Conservation (phyloP, 2,329 filamentous ascomycete genomes). For the Chrysoporthe cubensis region DNA sequence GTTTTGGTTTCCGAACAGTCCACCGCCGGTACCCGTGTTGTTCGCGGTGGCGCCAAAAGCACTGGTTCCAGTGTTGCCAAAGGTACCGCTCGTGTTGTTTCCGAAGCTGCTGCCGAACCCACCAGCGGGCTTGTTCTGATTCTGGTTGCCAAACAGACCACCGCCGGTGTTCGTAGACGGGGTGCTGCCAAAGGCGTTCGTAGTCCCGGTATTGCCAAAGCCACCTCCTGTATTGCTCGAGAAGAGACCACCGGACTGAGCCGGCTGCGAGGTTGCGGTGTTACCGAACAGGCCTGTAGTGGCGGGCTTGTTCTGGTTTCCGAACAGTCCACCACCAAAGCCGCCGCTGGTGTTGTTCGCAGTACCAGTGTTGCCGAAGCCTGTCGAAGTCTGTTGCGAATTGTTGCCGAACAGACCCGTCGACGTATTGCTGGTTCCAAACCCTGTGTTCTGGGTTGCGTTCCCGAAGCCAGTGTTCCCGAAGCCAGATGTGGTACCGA, state of each 20-base stretch:
- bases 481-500: constrained; percentile 66
- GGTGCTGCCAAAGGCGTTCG: constrained; percentile 42
- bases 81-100: constrained; percentile 15
- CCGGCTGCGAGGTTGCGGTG: constrained; percentile 36
- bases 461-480: constrained; percentile 53
- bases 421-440: constrained; percentile 39
- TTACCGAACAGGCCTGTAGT: constrained; percentile 35
- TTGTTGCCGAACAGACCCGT: constrained; percentile 48
- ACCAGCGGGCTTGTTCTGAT: constrained; percentile 24
- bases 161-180: constrained; percentile 39
- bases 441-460: constrained; percentile 43
- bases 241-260: constrained; percentile 43
- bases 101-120: constrained; percentile 12
- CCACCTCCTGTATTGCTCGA: constrained; percentile 31
- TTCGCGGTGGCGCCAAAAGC: constrained; percentile 25
- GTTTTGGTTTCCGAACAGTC: constrained; percentile 36
- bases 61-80: constrained; percentile 15
- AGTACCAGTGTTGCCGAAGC: constrained; percentile 48
- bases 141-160: constrained; percentile 29
- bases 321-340: constrained; percentile 40
- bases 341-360: constrained; percentile 37
- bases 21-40: constrained; percentile 36
- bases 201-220: constrained; percentile 39
- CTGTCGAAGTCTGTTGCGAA: constrained; percentile 39
- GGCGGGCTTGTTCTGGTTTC: constrained; percentile 39